phyloP scores from a whole-genome alignment of 306 rosid genomes.

The Pyrus betulifolia region DNA sequence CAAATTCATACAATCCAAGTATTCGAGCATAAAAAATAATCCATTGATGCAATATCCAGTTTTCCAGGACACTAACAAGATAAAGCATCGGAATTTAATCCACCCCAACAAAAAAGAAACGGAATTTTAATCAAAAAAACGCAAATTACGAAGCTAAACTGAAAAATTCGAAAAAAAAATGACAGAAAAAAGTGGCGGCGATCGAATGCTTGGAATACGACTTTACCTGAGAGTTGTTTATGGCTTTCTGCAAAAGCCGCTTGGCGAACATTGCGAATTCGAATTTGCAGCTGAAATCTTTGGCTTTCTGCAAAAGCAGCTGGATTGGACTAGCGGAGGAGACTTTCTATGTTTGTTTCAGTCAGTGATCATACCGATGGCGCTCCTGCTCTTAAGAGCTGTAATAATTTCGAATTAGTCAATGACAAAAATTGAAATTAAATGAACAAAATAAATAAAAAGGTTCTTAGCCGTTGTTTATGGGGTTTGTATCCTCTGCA shows the following conservation, averaged over 20 bases:
- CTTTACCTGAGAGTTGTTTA: constrained; percentile 50
- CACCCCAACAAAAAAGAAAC: neutral
- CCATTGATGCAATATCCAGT: neutral
- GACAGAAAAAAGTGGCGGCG: neutral
- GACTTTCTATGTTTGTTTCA: neutral
- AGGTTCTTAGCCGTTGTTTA: too few species aligned
- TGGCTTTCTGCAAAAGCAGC: neutral
- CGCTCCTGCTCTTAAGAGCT: neutral
- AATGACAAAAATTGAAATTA: neutral
- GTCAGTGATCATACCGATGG: neutral
- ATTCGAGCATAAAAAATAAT: neutral
- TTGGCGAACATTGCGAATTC: constrained; percentile 66
- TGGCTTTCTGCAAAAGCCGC: constrained; percentile 63
- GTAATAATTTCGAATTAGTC: neutral
- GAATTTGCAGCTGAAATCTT: neutral
- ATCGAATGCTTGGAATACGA: neutral
- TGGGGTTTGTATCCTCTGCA: too few species aligned
- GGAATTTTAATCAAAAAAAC: too few species aligned
- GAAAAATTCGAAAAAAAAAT: too few species aligned
- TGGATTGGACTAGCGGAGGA: neutral
- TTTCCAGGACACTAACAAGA: neutral
- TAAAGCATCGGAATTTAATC: neutral
- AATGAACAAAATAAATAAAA: too few species aligned
- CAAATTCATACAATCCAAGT: neutral
- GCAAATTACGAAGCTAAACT: neutral